These are phyloP conservation scores for Actinidia polygama DNA, from an alignment of 179 eudicot species.

Conservation along the genomic window DNA sequence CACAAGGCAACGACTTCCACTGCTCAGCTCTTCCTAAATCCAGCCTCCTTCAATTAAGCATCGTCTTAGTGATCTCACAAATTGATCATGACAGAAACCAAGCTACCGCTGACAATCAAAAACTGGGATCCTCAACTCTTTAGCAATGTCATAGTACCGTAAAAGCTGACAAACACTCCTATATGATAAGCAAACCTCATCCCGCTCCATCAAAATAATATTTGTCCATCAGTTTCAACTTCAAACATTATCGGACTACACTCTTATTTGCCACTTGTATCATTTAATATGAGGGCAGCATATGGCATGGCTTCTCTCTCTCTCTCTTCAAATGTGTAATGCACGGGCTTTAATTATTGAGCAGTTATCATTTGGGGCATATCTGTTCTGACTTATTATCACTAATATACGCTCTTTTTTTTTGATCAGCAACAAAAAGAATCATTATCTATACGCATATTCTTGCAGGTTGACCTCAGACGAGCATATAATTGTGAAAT, in stretches of 20 bases:
- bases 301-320: background rate
- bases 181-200: no score
- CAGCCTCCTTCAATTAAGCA: no score
- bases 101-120: no score
- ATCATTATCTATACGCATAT: background rate
- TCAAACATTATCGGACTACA: background rate
- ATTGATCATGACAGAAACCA: no score
- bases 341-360: conserved; percentile 15
- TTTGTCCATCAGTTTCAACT: background rate
- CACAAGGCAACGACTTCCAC: no score
- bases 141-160: no score
- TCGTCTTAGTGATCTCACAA: no score
- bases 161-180: no score
- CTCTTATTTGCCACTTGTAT: background rate
- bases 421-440: no score
- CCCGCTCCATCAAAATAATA: background rate
- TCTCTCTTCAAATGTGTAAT: background rate
- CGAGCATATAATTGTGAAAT: conserved; percentile 94
- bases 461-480: conserved; percentile 73
- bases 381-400: conserved; percentile 4
- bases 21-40: no score
- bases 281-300: conserved; percentile 1
- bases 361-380: background rate
- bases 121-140: no score
- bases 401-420: background rate